A percentile compares a stretch with the other conserved stretches of the same genome.
These are phyloP conservation scores for Kluyveromyces sp. DNA, from an alignment of 1,139 yeast genomes.

Conservation along the genomic window DNA sequence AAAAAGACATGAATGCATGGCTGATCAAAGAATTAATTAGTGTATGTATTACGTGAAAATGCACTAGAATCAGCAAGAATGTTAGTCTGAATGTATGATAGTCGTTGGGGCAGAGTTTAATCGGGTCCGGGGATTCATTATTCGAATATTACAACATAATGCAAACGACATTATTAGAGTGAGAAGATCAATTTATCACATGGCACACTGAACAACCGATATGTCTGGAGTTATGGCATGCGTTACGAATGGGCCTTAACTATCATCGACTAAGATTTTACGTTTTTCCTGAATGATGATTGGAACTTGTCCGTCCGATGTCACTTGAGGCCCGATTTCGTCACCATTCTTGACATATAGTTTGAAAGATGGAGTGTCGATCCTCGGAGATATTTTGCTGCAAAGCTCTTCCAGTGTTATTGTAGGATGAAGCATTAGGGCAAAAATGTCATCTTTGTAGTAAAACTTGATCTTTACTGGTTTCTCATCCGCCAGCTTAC, in stretches of 20 bases:
- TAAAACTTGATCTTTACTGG: constrained; percentile 69
- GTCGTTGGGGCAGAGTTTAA: not conserved
- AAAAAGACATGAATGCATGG: constrained; percentile 3
- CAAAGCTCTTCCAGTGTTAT: constrained; percentile 57
- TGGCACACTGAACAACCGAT: too few relatives aligned
- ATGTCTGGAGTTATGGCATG: not conserved
- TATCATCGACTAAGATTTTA: constrained; percentile 32
- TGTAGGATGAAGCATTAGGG: constrained; percentile 62
- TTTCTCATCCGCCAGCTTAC: constrained; percentile 21
- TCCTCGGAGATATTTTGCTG: constrained; percentile 57
- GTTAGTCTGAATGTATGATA: not conserved
- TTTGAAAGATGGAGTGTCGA: constrained; percentile 36
- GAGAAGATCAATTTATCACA: not conserved
- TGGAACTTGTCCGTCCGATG: constrained; percentile 30
- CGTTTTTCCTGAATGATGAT: constrained; percentile 31
- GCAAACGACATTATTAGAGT: not conserved
- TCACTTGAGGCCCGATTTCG: constrained; percentile 31
- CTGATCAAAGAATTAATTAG: not conserved
- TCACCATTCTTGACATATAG: constrained; percentile 30
- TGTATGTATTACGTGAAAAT: not conserved
- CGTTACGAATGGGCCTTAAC: constrained; percentile 7
- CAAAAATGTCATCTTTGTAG: constrained; percentile 85
- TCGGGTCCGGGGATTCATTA: not conserved
- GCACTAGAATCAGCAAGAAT: not conserved
- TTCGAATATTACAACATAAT: not conserved